Base-by-base conservation (phyloP, 306 rosid genomes). In the Cyamopsis tetragonoloba region DNA sequence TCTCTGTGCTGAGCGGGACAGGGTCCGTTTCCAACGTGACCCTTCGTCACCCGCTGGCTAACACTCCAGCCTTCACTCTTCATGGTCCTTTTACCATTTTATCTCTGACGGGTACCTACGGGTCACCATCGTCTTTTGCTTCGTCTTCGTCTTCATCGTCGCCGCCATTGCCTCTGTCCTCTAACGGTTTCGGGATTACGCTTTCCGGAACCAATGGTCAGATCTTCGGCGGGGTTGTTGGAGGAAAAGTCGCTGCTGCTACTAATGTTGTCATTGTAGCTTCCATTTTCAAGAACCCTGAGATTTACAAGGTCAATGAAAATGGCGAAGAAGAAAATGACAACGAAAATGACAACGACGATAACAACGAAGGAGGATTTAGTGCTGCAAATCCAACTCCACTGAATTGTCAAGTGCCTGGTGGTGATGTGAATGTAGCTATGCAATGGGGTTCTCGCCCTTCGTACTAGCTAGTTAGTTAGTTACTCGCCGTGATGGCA, bases 211-310 rank as follows among this genome's bases (percentile, higher is more conserved):
- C 66, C 0, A 87, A 87, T 39, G 96, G 95, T 0, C 88, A 90
- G 28, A 65, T 87, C 1, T 85, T 83, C n/a, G 92, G 97, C 11
- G 97, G 97, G 2, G 62, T 85, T 5, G 60, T 90, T 0, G 88
- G 83, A 0, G 95, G 90, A 23, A 58, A 75, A 27, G 70, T 87
- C 2, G 35, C 77, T 0, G 92, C 95, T 13, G 87, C 83, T 7
- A 78, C 76, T 22, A 0, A 82, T 72, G 58, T 64, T 5, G 9
- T 20, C 10, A 66, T 87, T 3, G 78, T 73, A 8, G 84, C 50
- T 0, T 51, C 83, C 2, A 60, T 80, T 1, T 85, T 76, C 46
- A 18, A 38, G 22, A 84, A 73, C 17, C 87, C 92, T 1, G 57
- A 44, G 50, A 42, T 80, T 55, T 83, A 85, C 8, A 57, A 49